These are phyloP conservation scores for Gentiana dahurica DNA, from an alignment of 257 asterid genomes.

Conservation along the genomic window DNA sequence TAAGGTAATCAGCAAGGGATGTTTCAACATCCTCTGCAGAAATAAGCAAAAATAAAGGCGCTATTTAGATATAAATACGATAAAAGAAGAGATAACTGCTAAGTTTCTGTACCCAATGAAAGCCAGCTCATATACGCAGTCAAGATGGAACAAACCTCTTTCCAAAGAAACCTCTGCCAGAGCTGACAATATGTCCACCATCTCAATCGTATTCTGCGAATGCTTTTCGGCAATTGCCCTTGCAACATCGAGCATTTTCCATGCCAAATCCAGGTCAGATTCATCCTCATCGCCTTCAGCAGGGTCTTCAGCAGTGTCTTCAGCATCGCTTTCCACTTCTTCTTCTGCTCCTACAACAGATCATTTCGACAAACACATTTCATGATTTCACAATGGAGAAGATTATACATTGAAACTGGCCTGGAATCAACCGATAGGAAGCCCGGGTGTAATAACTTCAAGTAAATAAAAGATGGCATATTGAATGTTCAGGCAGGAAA, in stretches of 20 bases:
- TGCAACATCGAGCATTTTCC: slow-evolving; percentile 98
- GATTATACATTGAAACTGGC: background rate
- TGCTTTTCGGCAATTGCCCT: slow-evolving; percentile 84
- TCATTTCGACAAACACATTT: background rate
- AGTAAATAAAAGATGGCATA: too few species aligned
- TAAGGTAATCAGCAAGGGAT: slow-evolving; percentile 86
- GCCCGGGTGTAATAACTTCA: background rate
- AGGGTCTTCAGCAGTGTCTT: slow-evolving; percentile 53
- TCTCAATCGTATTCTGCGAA: slow-evolving; percentile 68
- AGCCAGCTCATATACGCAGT: background rate
- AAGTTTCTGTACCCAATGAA: background rate
- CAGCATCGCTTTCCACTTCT: slow-evolving; percentile 40
- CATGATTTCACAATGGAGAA: background rate
- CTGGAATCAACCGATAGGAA: background rate
- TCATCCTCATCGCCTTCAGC: slow-evolving; percentile 92
- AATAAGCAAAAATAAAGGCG: slow-evolving; percentile 2
- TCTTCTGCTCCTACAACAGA: slow-evolving; percentile 9
- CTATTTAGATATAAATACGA: background rate
- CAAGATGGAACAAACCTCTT: slow-evolving; percentile 52
- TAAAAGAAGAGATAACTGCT: background rate
- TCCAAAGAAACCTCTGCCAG: slow-evolving; percentile 95
- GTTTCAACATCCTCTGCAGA: slow-evolving; percentile 90
- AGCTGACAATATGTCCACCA: slow-evolving; percentile 87
- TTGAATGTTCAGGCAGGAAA: too few species aligned
- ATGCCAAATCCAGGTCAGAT: slow-evolving; percentile 95